phyloP scores from a whole-genome alignment of 495 filamentous ascomycete genomes.

The Clavariopsis aquatica region DNA sequence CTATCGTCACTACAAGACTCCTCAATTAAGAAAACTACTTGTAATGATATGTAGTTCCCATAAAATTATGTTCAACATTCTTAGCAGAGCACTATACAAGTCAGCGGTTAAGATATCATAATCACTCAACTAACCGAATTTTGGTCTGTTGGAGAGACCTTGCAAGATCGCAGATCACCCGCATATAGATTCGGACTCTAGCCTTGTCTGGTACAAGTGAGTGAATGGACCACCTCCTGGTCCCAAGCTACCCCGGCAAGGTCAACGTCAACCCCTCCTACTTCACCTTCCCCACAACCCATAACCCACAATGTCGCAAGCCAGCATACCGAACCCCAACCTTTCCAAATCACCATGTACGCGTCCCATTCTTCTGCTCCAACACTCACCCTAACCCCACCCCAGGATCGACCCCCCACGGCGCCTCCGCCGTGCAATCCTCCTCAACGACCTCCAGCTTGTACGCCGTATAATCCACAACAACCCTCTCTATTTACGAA shows the following conservation, averaged over 20 bases:
- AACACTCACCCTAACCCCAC: not conserved
- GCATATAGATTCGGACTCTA: not conserved
- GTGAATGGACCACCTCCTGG: not conserved
- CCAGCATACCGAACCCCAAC: not conserved
- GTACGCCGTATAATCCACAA: slow-evolving; percentile 71
- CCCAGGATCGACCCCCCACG: slow-evolving; percentile 45
- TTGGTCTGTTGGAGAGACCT: too few relatives aligned
- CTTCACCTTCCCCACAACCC: not conserved
- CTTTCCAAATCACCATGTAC: not conserved
- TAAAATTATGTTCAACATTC: too few relatives aligned
- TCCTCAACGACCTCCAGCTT: slow-evolving; percentile 67
- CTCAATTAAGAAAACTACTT: too few relatives aligned
- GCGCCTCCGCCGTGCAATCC: slow-evolving; percentile 60
- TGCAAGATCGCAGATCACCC: too few relatives aligned
- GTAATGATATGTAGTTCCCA: too few relatives aligned
- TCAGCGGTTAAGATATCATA: too few relatives aligned
- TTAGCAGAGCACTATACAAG: too few relatives aligned
- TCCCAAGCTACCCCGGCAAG: not conserved
- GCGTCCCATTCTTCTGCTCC: not conserved
- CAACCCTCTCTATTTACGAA: slow-evolving; percentile 66
- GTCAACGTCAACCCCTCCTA: not conserved
- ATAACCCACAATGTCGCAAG: not conserved
- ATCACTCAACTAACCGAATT: too few relatives aligned
- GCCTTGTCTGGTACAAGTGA: not conserved
- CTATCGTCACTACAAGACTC: too few relatives aligned